Percentiles rank a stretch among this genome's conserved stretches.
phyloP scores from a whole-genome alignment of 2,329 filamentous ascomycete genomes.

The Simplicillium aogashimaense region DNA sequence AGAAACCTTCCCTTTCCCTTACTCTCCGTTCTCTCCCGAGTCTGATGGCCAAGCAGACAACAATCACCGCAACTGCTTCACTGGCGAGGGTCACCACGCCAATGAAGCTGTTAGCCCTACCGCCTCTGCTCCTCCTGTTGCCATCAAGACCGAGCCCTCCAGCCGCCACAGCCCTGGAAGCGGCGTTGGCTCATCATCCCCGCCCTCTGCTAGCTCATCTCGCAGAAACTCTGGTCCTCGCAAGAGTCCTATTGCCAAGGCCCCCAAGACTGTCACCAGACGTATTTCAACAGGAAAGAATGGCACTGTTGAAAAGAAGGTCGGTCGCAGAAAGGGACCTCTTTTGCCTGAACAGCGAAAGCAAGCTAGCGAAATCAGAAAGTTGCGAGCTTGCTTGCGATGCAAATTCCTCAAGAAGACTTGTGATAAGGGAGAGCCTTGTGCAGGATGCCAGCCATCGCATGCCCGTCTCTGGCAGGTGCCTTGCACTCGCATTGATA shows the following conservation, averaged over 20 bases:
- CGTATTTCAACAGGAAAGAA: constrained; percentile 69
- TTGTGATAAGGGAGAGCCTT: constrained; percentile 95
- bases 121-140: constrained; percentile 56
- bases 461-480: constrained; percentile 96
- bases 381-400: constrained; percentile 82
- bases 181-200: constrained; percentile 49
- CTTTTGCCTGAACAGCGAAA: constrained; percentile 89
- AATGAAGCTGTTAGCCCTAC: constrained; percentile 57
- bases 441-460: constrained; percentile 87
- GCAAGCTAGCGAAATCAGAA: constrained; percentile 93
- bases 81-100: constrained; percentile 37
- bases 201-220: constrained; percentile 33
- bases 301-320: constrained; percentile 73
- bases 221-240: constrained; percentile 61
- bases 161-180: constrained; percentile 48
- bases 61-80: constrained; percentile 52
- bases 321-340: constrained; percentile 81
- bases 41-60: constrained; percentile 65
- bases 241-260: constrained; percentile 73
- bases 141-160: constrained; percentile 47
- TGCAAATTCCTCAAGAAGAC: constrained; percentile 99
- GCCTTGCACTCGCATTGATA: constrained; percentile 93
- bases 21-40: constrained; percentile 72
- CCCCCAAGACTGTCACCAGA: constrained; percentile 72
- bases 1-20: constrained; percentile 60